A percentile compares a stretch with the other conserved stretches of the same genome.
Evolutionary conservation across 495 filamentous ascomycete species (phyloP).

Genomic region (Penicillium taxi): DNA sequence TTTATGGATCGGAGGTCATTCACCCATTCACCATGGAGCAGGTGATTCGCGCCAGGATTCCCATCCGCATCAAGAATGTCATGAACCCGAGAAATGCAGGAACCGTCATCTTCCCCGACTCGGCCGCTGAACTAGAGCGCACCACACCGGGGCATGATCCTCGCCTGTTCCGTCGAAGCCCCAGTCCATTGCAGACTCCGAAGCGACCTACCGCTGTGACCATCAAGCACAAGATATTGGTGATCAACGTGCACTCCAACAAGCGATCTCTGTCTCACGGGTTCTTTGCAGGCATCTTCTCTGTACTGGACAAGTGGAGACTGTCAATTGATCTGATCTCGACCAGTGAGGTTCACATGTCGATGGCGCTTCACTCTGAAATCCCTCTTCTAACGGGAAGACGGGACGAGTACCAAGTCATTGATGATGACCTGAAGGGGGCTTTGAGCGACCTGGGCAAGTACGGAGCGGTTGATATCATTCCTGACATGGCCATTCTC

Average conservation of each 20-base stretch:
- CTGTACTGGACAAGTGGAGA: slow-evolving; percentile 67
- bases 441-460: slow-evolving; percentile 62
- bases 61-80: slow-evolving; percentile 96
- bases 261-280: slow-evolving; percentile 80
- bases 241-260: slow-evolving; percentile 93
- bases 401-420: slow-evolving; percentile 56
- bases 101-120: slow-evolving; percentile 67
- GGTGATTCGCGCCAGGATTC: slow-evolving; percentile 84
- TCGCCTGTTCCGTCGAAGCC: slow-evolving; percentile 39
- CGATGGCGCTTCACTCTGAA: slow-evolving; percentile 81
- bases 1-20: slow-evolving; percentile 92
- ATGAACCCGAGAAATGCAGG: slow-evolving; percentile 84
- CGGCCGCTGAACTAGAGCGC: slow-evolving; percentile 38
- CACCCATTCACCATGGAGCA: slow-evolving; percentile 99
- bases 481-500: slow-evolving; percentile 83
- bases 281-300: slow-evolving; percentile 87
- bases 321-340: slow-evolving; percentile 90
- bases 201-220: slow-evolving; percentile 88
- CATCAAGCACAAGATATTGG: slow-evolving; percentile 85
- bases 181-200: slow-evolving; percentile 42
- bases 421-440: slow-evolving; percentile 54
- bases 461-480: slow-evolving; percentile 78
- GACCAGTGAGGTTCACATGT: slow-evolving; percentile 89
- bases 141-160: slow-evolving; percentile 40
- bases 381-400: slow-evolving; percentile 45